These are phyloP conservation scores for Macrotyloma uniflorum DNA, from an alignment of 306 rosid species.

Conservation along the genomic window DNA sequence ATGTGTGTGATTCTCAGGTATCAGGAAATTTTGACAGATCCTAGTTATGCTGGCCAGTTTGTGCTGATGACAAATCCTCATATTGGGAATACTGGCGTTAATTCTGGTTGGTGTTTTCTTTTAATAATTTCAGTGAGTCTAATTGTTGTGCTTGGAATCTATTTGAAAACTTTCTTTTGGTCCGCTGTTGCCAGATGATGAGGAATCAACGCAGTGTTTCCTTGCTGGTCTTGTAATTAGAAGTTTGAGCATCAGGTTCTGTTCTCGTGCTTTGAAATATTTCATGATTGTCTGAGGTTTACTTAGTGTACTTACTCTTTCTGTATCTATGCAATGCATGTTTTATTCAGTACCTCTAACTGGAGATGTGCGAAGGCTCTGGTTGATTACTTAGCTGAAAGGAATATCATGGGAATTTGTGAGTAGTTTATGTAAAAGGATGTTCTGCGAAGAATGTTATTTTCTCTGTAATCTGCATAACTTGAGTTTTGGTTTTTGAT, in stretches of 20 bases:
- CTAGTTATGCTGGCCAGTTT: constrained; percentile 97
- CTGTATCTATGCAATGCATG: constrained; percentile 13
- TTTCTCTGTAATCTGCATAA: not conserved
- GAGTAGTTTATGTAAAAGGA: constrained; percentile 46
- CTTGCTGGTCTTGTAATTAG: constrained; percentile 89
- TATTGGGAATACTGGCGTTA: constrained; percentile 92
- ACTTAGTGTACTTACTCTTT: constrained; percentile 10
- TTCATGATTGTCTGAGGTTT: constrained; percentile 27
- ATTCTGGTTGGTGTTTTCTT: constrained; percentile 60
- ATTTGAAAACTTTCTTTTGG: not conserved
- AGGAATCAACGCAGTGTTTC: constrained; percentile 82
- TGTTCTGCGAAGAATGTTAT: constrained; percentile 2
- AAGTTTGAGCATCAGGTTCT: constrained; percentile 80
- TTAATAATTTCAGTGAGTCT: not conserved
- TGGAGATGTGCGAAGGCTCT: constrained; percentile 79
- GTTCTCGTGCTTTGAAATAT: not conserved
- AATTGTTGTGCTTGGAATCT: constrained; percentile 19
- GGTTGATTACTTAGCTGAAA: constrained; percentile 73
- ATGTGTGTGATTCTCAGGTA: constrained; percentile 56
- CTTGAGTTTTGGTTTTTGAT: constrained; percentile 12
- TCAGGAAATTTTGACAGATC: constrained; percentile 96
- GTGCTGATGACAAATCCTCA: constrained; percentile 96
- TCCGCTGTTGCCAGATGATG: constrained; percentile 68
- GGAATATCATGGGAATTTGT: constrained; percentile 98
- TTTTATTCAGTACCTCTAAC: constrained; percentile 80